Base-by-base conservation (phyloP, 2,329 filamentous ascomycete genomes). In the Aspergillus melleus region DNA sequence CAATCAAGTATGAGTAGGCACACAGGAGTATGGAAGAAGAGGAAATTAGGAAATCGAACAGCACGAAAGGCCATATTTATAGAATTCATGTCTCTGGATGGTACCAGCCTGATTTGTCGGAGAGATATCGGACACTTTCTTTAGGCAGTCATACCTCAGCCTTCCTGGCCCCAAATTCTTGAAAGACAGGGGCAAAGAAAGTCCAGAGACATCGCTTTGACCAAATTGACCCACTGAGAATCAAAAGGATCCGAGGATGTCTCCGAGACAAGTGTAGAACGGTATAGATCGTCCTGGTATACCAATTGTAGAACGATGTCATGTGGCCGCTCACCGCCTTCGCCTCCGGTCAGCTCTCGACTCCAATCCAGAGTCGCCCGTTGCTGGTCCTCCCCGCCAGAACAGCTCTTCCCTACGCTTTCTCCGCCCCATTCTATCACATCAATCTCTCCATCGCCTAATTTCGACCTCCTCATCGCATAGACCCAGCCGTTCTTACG, bases 71-170 rank as follows among this genome's bases (percentile, higher is more conserved):
- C 30, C 52, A 16, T 60, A 51, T 60, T 60, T 62, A 62, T 58
- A 49, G 32, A 36, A 14, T 42, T n/a, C 6, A n/a, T 42, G 14
- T 16, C 36, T 6, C 1, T n/a, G 16, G 36, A 42, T 16, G 16
- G 14, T 16, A 4, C 16, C 36, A 42, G 14, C 36, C 14, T 42
- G 16, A 42, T 50, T 26, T 24, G 44, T 70, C 70, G 70, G 70
- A 72, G 70, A 72, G 65, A 68, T 72, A 65, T 72, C 70, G 70
- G 70, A 71, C 47, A 72, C 70, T 69, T 72, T 63, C 52, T 52
- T 46, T 36, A 54, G 32, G 14, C 56, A 22, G 26, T 55, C 26
- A 47, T 55, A n/a, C 22, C 30, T 46, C 52, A 19, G 29, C 42
- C 32, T 36, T 32, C 32, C 26, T 29, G 26, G 26, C 32, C 10